Evolutionary conservation across 768 basidiomycete genomes (phyloP), one percentile per base, ranked within the genome.

Genomic region (Boletus tomentosulus): DNA sequence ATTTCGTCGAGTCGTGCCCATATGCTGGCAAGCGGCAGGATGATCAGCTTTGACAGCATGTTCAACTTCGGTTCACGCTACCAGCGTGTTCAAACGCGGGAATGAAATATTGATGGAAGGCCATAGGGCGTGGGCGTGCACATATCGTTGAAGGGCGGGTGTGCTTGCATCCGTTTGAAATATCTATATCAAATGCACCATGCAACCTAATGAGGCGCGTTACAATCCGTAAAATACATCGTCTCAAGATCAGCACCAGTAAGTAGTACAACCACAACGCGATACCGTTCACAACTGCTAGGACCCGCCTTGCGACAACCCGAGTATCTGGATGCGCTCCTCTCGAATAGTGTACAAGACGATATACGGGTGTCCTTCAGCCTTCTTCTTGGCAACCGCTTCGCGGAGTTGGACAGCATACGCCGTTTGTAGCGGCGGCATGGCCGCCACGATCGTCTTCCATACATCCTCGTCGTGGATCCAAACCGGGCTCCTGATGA

Each of bases 391-490:
- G 24, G 73, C 68, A 3, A 82, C 78, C 2, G 85, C 78, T 34
- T 92, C 89, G 22, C 87, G 78, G 19, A 92, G 70, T 52, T 86
- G 85, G 24, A 76, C 66, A 1, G 85, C 87, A 63, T 90, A 90
- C 3, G 78, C 76, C 7, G 78, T 73, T 48, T 81, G 78, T 43
- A 80, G 75, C 27, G 77, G 70, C 1, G 85, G 82, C 66, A 89
- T 86, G 9, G 69, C 66, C 0, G 76, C 72, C 7, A 76, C 64
- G 37, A 90, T 75, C 2, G 73, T 55, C 67, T 83, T 86, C 87
- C 90, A 89, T 0, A 76, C 73, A 37, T 91, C 87, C 42, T 92
- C 90, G 55, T 89, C 87, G 5, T 77, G 77, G 25, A 90, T 69
- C 90, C 90, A 92, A 15, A 71, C 66, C 4, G 81, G 63, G 34